Evolutionary conservation across 768 basidiomycete genomes (phyloP).

Genomic region (Suillus subalutaceus): DNA sequence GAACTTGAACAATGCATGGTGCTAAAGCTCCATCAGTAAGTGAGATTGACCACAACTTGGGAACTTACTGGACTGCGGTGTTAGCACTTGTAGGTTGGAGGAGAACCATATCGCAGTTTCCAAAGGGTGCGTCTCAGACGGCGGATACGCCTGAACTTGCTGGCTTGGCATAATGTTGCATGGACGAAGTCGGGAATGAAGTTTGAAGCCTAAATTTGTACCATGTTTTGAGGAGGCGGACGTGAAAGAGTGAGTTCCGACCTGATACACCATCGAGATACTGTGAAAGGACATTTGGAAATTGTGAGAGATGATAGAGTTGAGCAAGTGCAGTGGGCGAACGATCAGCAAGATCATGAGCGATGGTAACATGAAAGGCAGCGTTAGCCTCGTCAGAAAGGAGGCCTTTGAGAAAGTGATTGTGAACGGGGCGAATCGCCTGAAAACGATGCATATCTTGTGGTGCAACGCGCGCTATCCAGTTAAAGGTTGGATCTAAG

Average conservation of each 20-base stretch:
- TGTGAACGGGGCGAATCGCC: no score
- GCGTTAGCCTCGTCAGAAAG: no score
- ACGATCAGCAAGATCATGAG: no score
- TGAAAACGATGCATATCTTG: no score
- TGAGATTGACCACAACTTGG: neutral
- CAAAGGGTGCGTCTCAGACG: constrained; percentile 18
- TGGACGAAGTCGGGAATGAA: neutral
- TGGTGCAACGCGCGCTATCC: no score
- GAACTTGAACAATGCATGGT: constrained; percentile 18
- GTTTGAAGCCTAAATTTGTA: neutral
- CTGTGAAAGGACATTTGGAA: constrained; percentile 2
- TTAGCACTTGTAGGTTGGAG: neutral
- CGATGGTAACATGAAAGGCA: constrained; percentile 22
- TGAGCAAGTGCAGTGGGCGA: no score
- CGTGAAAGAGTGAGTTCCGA: constrained; percentile 25
- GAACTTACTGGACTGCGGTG: neutral
- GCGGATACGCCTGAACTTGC: neutral
- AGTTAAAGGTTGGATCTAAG: no score
- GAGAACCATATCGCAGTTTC: constrained; percentile 22
- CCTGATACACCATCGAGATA: constrained; percentile 32
- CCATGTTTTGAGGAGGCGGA: neutral
- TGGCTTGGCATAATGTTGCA: neutral
- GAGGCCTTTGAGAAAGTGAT: constrained; percentile 31
- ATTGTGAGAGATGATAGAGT: neutral
- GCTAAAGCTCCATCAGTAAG: neutral